Conservation (phyloP, 2,329 filamentous ascomycete species). For the Emericellopsis atlantica region DNA sequence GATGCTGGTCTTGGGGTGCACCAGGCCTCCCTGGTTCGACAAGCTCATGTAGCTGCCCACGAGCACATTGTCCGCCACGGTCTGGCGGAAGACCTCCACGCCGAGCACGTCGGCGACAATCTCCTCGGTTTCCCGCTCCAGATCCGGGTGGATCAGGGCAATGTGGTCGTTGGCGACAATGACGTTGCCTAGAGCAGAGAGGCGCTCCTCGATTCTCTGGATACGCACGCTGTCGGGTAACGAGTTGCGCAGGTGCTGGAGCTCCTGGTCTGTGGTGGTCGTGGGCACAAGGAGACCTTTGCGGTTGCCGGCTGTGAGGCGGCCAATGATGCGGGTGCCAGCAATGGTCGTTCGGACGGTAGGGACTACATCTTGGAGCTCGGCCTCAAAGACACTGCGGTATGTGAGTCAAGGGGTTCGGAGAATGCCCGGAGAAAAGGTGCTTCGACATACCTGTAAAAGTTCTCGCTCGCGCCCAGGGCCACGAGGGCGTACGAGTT, state of each 20-base stretch:
- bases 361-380: conserved; percentile 93
- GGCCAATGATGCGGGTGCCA: conserved; percentile 89
- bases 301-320: conserved; percentile 91
- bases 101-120: conserved; percentile 91
- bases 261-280: conserved; percentile 91
- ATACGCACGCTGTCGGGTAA: conserved; percentile 88
- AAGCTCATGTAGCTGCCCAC: conserved; percentile 95
- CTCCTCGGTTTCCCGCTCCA: conserved; percentile 96
- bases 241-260: conserved; percentile 92
- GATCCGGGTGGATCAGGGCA: conserved; percentile 86
- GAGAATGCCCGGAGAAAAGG: neutral
- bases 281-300: conserved; percentile 95
- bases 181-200: conserved; percentile 92
- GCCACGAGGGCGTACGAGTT: conserved; percentile 95
- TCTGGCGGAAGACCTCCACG: conserved; percentile 86
- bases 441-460: conserved; percentile 59
- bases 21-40: conserved; percentile 90
- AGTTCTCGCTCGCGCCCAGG: conserved; percentile 93
- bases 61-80: conserved; percentile 91
- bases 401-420: no score
- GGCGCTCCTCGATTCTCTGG: conserved; percentile 91
- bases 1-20: conserved; percentile 93
- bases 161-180: conserved; percentile 97
- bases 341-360: conserved; percentile 96
- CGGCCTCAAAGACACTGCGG: conserved; percentile 76